phyloP scores from a whole-genome alignment of 108 stramenopile species.

The Schizochytrium sp. region DNA sequence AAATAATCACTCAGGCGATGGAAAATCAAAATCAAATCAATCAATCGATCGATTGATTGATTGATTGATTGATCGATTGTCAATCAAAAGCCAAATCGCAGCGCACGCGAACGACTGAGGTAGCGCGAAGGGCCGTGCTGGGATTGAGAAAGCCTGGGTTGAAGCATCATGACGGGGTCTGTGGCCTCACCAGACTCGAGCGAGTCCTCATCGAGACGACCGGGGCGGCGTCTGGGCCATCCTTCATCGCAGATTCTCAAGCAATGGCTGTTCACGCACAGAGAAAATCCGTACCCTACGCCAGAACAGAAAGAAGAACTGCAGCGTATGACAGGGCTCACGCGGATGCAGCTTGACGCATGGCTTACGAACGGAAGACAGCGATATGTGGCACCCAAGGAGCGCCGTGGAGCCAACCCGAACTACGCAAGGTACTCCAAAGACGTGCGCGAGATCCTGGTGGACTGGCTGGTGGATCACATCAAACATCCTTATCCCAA shows the following conservation, averaged over 20 bases:
- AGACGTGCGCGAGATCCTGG: constrained; percentile 28
- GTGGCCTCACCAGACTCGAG: neutral
- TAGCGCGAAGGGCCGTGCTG: too few relatives aligned
- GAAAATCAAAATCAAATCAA: neutral
- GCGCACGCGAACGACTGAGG: too few relatives aligned
- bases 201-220: neutral
- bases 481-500: constrained; percentile 48
- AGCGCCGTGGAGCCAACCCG: constrained; percentile 39
- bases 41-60: neutral
- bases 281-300: constrained; percentile 52
- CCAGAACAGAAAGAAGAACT: constrained; percentile 38
- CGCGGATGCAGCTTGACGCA: constrained; percentile 38
- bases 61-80: too few relatives aligned
- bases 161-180: neutral
- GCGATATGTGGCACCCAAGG: constrained; percentile 23
- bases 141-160: neutral
- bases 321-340: neutral
- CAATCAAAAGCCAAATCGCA: too few relatives aligned
- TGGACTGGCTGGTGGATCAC: constrained; percentile 32
- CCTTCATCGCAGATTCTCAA: constrained; percentile 41
- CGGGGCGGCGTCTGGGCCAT: neutral
- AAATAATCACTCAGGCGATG: neutral
- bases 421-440: constrained; percentile 54
- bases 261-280: constrained; percentile 47
- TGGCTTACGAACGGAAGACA: constrained; percentile 53